Conservation (phyloP, 2,329 filamentous ascomycete genomes). For the Trichoderma afroharzianum region DNA sequence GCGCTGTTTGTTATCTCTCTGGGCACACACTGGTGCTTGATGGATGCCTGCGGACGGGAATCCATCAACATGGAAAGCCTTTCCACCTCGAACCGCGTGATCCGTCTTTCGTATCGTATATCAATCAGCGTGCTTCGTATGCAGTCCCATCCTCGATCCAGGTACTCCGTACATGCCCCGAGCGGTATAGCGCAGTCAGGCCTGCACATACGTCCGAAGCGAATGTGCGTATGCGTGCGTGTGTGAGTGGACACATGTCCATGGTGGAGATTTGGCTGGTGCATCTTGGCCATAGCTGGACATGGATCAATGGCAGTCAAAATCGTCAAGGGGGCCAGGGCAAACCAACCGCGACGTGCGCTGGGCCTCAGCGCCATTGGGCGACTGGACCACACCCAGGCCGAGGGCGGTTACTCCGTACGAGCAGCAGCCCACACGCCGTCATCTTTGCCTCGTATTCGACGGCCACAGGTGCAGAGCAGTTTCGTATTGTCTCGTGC, state of each 20-base stretch:
- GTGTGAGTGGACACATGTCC: conserved; percentile 12
- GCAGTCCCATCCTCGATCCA: background rate
- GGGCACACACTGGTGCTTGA: background rate
- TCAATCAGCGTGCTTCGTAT: background rate
- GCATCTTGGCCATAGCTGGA: background rate
- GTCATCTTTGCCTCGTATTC: conserved; percentile 16
- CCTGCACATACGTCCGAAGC: background rate
- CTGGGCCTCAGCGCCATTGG: conserved; percentile 11
- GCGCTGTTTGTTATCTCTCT: background rate
- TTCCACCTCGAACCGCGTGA: conserved; percentile 8
- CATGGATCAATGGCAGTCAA: background rate
- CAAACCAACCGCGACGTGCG: background rate
- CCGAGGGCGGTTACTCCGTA: conserved; percentile 8
- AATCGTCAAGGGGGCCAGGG: background rate
- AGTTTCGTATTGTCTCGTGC: conserved; percentile 12
- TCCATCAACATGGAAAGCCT: background rate
- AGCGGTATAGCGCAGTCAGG: conserved; percentile 4
- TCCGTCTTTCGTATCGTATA: conserved; percentile 7
- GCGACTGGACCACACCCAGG: conserved; percentile 8
- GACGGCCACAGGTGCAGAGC: conserved; percentile 3
- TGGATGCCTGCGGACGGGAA: background rate
- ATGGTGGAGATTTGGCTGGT: background rate
- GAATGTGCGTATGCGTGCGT: conserved; percentile 6
- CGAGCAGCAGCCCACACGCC: conserved; percentile 12
- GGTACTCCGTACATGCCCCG: background rate